A percentile compares a stretch with the other conserved stretches of the same genome.
phyloP scores from a whole-genome alignment of 352 stramenopile genomes.

The Nothophytophthora sp. region DNA sequence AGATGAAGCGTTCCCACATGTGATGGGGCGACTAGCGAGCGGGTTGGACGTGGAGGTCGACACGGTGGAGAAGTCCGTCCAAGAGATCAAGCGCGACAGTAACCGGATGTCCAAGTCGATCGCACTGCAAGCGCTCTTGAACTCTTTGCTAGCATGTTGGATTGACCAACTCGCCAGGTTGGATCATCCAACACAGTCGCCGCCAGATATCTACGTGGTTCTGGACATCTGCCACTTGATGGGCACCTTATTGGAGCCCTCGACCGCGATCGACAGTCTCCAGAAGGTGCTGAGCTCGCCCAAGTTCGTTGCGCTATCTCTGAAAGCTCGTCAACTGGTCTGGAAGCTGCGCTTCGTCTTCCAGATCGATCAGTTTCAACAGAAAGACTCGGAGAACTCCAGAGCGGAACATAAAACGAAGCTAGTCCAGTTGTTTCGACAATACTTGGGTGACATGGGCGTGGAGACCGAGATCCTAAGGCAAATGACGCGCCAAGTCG shows the following conservation, averaged over 20 bases:
- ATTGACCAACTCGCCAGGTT: conserved; percentile 33
- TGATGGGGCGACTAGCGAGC: conserved; percentile 31
- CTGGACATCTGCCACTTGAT: conserved; percentile 53
- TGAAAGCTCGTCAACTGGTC: conserved; percentile 36
- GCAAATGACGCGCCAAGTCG: conserved; percentile 27
- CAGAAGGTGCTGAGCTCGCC: conserved; percentile 38
- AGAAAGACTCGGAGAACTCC: conserved; percentile 4
- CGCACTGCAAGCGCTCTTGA: conserved; percentile 32
- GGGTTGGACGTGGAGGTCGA: conserved; percentile 22
- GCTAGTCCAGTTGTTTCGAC: conserved; percentile 35
- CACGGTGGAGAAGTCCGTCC: conserved; percentile 23
- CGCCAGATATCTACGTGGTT: conserved; percentile 37
- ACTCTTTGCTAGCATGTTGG: conserved; percentile 37
- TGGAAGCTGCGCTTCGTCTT: conserved; percentile 55
- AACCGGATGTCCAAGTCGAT: conserved; percentile 34
- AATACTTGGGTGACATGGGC: conserved; percentile 47
- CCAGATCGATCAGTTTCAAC: conserved; percentile 30
- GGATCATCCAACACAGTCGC: not conserved
- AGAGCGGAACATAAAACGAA: conserved; percentile 10
- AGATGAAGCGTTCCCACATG: conserved; percentile 27
- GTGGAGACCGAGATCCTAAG: conserved; percentile 29
- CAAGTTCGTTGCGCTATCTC: conserved; percentile 26
- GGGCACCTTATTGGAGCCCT: conserved; percentile 33
- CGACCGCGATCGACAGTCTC: conserved; percentile 36
- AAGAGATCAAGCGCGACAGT: conserved; percentile 25